Conservation (phyloP, 805 yeast species). For the Ogataea pignaliae region DNA sequence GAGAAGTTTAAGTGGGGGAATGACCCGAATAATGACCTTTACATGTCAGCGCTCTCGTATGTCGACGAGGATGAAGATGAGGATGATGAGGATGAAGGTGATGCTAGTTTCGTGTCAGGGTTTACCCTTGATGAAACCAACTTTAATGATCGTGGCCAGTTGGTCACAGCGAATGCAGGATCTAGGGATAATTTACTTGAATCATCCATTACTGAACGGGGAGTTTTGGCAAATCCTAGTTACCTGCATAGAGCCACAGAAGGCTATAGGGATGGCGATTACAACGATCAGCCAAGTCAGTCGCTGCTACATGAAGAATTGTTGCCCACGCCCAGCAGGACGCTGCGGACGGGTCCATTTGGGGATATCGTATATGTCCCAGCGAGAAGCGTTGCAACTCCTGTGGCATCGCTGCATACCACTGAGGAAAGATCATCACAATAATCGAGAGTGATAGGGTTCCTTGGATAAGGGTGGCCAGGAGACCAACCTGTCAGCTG, state of each 20-base stretch:
- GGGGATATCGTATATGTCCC: background rate
- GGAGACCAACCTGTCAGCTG: no score
- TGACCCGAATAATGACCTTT: constrained; percentile 7
- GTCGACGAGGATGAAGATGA: constrained; percentile 3
- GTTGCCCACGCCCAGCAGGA: background rate
- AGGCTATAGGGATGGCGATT: background rate
- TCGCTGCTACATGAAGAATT: no score
- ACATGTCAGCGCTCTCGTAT: constrained; percentile 12
- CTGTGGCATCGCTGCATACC: constrained; percentile 3
- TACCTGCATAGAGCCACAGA: no score
- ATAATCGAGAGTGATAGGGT: no score
- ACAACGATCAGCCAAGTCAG: background rate
- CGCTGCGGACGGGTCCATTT: background rate
- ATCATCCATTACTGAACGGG: background rate
- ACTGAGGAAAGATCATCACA: background rate
- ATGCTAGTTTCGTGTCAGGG: background rate
- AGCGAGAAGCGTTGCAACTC: background rate
- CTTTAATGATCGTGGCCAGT: background rate
- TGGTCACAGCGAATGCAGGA: background rate
- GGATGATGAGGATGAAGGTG: background rate
- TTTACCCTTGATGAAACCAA: background rate
- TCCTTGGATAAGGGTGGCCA: no score
- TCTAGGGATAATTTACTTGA: background rate
- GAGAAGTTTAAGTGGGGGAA: constrained; percentile 11
- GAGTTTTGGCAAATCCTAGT: no score